Base-by-base conservation (phyloP, 495 filamentous ascomycete genomes). In the Hamigera avellanea region DNA sequence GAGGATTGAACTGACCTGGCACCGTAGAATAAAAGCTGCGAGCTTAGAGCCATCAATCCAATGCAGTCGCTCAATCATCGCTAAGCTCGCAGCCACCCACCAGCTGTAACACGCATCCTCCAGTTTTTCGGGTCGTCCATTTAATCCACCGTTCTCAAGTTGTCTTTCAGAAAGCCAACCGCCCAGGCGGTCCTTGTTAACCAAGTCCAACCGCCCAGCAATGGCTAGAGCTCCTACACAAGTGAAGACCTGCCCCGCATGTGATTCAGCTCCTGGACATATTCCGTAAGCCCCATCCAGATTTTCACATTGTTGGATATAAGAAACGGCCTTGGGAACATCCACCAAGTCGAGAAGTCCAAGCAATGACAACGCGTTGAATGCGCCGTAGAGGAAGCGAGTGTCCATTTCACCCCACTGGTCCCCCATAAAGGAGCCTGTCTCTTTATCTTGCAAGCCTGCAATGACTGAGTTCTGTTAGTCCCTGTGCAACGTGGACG, bases 21-120 rank as follows among this genome's bases (percentile, higher is more conserved):
- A 95, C 36, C 64, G 66, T 38, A 98, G 59, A 32, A 96, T 94
- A 58, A 89, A 98, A 21, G 56, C 50, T 35, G 75, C 64, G 46
- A 98, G 72, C 51, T 81, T 83, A 37, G 78, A 64, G 19, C 70
- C 67, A 62, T 95, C 81, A 47, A 98, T 88, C 91, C 91, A 98
- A 56, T 93, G 78, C 26, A 87, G 66, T 40, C 80, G 75, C 34
- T 73, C 83, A 41, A 96, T 83, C 76, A 95, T 95, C 16, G 78
- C 80, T 40, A 98, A 54, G 53, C 86, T 94, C 48, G 80, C 83
- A 37, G 81, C 56, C 16, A 95, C 91, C 91, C 91, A 98, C 91
- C 91, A 98, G 52, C 83, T 93, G 56, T 98, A 98, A 60, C 91
- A 98, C 6, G 93, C 87, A 62, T 98, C 93, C 55, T 89, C 86